Evolutionary conservation across 2,329 filamentous ascomycete genomes (phyloP).

Genomic region (Exophiala sideris): DNA sequence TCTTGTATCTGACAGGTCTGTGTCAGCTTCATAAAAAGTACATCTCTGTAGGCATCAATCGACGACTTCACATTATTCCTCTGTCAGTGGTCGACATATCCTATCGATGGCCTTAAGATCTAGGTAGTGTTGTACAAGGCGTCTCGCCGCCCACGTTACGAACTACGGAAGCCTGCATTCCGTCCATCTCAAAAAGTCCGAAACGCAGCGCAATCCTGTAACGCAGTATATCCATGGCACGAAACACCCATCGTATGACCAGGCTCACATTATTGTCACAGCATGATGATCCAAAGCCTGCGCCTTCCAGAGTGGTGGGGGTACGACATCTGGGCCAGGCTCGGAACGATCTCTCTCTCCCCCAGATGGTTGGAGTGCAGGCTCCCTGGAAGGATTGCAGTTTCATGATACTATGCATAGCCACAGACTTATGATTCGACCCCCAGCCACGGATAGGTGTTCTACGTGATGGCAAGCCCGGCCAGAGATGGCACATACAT

Average conservation of each 20-base stretch:
- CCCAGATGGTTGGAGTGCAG: background rate
- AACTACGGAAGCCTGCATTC: conserved; percentile 9
- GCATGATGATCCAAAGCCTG: no score
- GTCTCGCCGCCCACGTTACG: background rate
- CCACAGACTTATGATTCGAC: conserved; percentile 11
- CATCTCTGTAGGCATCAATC: no score
- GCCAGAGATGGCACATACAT: conserved; percentile 20
- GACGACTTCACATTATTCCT: no score
- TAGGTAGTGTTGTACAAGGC: background rate
- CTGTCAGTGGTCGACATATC: no score
- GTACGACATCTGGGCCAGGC: background rate
- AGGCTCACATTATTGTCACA: background rate
- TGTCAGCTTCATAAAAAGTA: no score
- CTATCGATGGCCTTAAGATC: background rate
- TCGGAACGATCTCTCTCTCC: background rate
- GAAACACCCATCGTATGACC: conserved; percentile 19
- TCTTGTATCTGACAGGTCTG: no score
- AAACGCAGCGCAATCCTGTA: conserved; percentile 16
- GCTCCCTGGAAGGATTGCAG: background rate
- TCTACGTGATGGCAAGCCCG: background rate
- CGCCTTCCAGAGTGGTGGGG: background rate
- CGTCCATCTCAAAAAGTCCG: conserved; percentile 11
- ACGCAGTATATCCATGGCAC: conserved; percentile 6
- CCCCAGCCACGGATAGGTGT: conserved; percentile 14
- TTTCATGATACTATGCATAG: conserved; percentile 13